Conservation (phyloP, 345 rosid genomes). For the Iberis pinnata region DNA sequence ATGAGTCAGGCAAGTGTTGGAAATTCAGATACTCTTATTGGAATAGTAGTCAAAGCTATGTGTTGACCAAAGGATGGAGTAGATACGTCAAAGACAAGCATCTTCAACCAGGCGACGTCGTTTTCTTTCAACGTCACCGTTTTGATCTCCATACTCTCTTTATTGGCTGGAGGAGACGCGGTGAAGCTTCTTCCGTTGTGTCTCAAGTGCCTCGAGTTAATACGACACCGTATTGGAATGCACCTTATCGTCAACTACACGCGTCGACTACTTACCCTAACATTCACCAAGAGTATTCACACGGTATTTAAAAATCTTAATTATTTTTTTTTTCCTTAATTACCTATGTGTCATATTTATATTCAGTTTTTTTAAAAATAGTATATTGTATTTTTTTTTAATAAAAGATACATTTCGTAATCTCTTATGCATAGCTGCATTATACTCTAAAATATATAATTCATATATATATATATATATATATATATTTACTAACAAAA, state of each 20-base stretch:
- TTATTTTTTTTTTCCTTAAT: background rate
- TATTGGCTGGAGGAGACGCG: slow-evolving; percentile 63
- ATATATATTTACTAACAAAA: too few species aligned
- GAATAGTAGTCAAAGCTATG: slow-evolving; percentile 82
- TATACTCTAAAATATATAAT: too few species aligned
- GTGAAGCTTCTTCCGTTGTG: slow-evolving; percentile 18
- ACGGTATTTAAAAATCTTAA: slow-evolving; percentile 37
- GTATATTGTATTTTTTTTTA: too few species aligned
- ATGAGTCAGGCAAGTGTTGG: slow-evolving; percentile 80
- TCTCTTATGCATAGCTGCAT: too few species aligned
- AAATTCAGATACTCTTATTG: slow-evolving; percentile 79
- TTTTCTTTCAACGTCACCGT: slow-evolving; percentile 54
- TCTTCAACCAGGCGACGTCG: slow-evolving; percentile 70
- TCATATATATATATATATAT: too few species aligned
- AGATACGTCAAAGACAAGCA: slow-evolving; percentile 76
- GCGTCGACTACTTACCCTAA: slow-evolving; percentile 31
- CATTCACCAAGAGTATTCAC: slow-evolving; percentile 40
- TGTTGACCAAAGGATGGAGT: slow-evolving; percentile 90
- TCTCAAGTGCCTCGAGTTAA: slow-evolving; percentile 19
- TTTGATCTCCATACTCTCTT: slow-evolving; percentile 45
- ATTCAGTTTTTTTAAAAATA: too few species aligned
- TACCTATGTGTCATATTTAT: too few species aligned
- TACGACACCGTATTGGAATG: slow-evolving; percentile 23
- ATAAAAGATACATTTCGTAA: too few species aligned
- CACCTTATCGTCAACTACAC: slow-evolving; percentile 33